phyloP scores from a whole-genome alignment of 306 rosid species.

The Myrica gale region DNA sequence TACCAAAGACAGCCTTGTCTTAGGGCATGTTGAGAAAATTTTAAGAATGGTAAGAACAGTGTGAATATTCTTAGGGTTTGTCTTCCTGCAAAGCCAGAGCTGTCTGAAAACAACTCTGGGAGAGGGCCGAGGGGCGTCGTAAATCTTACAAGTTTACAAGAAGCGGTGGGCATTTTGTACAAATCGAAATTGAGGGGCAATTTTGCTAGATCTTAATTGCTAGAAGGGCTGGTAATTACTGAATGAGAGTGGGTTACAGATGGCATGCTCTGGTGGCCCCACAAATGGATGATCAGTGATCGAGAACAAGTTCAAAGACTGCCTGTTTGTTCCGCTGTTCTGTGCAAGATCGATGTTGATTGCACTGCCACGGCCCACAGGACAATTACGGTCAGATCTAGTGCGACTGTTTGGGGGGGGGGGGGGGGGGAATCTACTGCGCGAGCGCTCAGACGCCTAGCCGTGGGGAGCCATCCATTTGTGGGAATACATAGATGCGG shows the following conservation, averaged over 20 bases:
- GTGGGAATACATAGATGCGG: neutral
- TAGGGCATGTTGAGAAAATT: too few species aligned
- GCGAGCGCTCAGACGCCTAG: neutral
- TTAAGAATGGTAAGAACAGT: too few species aligned
- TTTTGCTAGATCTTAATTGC: neutral
- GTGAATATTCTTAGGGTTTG: too few species aligned
- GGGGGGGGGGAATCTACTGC: slow-evolving; percentile 10
- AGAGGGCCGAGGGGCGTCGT: neutral
- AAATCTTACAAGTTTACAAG: neutral
- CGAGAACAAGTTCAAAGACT: neutral
- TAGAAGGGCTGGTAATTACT: neutral
- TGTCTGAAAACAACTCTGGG: too few species aligned
- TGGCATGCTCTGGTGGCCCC: slow-evolving; percentile 22
- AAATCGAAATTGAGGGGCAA: neutral
- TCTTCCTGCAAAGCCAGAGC: too few species aligned
- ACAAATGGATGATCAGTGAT: slow-evolving; percentile 23
- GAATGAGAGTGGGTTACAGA: slow-evolving; percentile 40
- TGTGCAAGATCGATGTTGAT: slow-evolving; percentile 16
- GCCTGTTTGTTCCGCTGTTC: neutral
- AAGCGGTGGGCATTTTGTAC: neutral
- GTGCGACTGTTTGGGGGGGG: neutral
- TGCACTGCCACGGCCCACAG: slow-evolving; percentile 5
- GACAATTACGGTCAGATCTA: slow-evolving; percentile 40
- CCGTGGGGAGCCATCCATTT: neutral
- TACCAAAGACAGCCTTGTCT: too few species aligned